Evolutionary conservation across 306 rosid species (phyloP), one percentile per base, ranked within the genome.

Genomic region (Coriaria nepalensis): DNA sequence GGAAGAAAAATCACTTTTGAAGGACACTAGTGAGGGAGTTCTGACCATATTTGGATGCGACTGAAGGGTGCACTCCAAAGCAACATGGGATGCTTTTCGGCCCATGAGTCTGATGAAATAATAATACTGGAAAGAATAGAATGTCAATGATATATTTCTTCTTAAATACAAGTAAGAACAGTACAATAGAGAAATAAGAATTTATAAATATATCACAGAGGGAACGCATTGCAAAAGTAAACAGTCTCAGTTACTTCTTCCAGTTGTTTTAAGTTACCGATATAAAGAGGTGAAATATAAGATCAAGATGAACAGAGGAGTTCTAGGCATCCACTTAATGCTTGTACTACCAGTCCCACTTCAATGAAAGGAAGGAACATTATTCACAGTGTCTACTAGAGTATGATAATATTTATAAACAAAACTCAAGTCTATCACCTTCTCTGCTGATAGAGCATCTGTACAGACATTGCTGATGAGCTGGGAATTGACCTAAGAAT

Each of bases 71-170:
- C 98, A 90, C 68, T 90, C 98, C 64, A 90, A 67, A 35, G 98
- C 95, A 65, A 90, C 98, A 47, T 90, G 95, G 6, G 98, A 90
- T 57, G 86, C 85, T 70, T 85, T 90, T 66, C 96, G 83, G 59
- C 98, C 98, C 98, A 90, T 90, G 52, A 90, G 95, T 65, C 98
- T 73, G 60, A 90, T 85, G 59, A 90, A 90, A 66, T 90, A 90
- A 67, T 85, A 90, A 65, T 90, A 90, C 98, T 90, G 63, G 65
- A 65, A 60, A 60, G 45, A 56, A 51, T 43, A 60, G 15, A 40
- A 13, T 9, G 57, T 60, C 59, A 51, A 55, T 35, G 4, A 56
- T 13, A 59, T 35, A 38, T 8, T 55, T 35, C 13, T 6, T 57
- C 49, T 41, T 20, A 11, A 13, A 37, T 15, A 52, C 11, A 4